A percentile compares a stretch with the other conserved stretches of the same genome.
Evolutionary conservation across 306 rosid species (phyloP).

Genomic region (Dryas alaskensis): DNA sequence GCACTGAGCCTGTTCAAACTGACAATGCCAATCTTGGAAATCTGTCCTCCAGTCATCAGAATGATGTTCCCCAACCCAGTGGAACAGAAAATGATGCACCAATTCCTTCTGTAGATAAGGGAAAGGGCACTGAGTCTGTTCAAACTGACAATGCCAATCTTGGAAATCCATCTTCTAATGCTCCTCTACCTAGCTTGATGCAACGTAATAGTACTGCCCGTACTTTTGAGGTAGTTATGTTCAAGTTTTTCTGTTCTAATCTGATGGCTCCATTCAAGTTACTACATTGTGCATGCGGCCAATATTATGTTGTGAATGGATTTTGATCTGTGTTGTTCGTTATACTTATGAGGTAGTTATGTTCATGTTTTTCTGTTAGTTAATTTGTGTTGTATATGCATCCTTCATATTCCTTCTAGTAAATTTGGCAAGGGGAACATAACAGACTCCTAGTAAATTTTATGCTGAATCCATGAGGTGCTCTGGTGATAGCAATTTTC

Average conservation of each 20-base stretch:
- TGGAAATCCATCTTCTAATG: slow-evolving; percentile 30
- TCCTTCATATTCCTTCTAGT: neutral
- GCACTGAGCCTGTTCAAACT: slow-evolving; percentile 30
- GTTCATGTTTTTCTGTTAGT: too few species aligned
- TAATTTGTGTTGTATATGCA: neutral
- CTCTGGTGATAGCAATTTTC: neutral
- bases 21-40: slow-evolving; percentile 29
- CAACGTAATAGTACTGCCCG: slow-evolving; percentile 50
- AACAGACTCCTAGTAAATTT: neutral
- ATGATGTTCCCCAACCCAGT: slow-evolving; percentile 32
- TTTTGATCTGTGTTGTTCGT: neutral
- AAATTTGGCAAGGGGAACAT: neutral
- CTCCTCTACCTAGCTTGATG: slow-evolving; percentile 45
- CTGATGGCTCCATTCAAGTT: neutral
- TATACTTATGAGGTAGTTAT: too few species aligned
- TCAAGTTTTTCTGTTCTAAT: slow-evolving; percentile 18
- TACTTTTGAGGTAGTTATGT: slow-evolving; percentile 52
- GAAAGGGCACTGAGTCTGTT: slow-evolving; percentile 28
- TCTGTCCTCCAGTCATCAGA: slow-evolving; percentile 24
- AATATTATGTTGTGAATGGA: neutral
- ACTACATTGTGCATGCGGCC: neutral
- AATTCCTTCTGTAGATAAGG: slow-evolving; percentile 28
- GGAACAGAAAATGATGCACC: slow-evolving; percentile 20
- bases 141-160: slow-evolving; percentile 27
- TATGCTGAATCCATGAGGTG: neutral